Evolutionary conservation across 2,329 filamentous ascomycete species (phyloP), one percentile per base, ranked within the genome.

Genomic region (Aspergillus novoparasiticus): DNA sequence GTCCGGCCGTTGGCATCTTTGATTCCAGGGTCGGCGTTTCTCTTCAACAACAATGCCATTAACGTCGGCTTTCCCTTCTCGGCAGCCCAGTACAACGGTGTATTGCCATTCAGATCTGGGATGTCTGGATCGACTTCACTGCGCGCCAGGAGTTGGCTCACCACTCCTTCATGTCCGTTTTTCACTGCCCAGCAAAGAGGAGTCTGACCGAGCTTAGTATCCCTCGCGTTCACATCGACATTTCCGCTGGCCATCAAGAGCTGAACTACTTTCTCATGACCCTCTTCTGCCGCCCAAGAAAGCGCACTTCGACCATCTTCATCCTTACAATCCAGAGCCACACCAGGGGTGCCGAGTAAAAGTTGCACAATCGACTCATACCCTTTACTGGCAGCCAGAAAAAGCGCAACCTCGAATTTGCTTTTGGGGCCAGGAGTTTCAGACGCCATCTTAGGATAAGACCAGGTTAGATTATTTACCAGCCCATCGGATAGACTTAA

Each of bases 301-400:
- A 73, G 65, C 10, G 72, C 65, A 16, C 61, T 72, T 21, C 70
- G 68, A 23, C 60, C 64, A 9, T 65, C 21, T 28, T 66, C 59
- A 36, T 69, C 71, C 26, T 57, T 63, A 51, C 60, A 64, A 43
- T 70, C 68, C 45, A 72, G 55, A 16, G 68, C 64, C 59, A 71
- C 64, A 11, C 67, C 67, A 8, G 69, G 68, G 0, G 68, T 71
- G 30, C 56, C 61, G n/a, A 71, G 56, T 19, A 70, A 59, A 14
- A 69, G 63, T 50, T 64, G 62, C 32, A 71, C 69, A 32, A 71
- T 69, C n/a, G 69, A 67, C 41, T 71, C 69, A 54, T 70, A 71
- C 46, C 69, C 69, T 59, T 71, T 62, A 28, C 64, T 70, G 19
- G 65, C 65, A 53, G 69, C 69, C 11, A 71, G 59, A 48, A 71